Conservation (phyloP, 2,329 filamentous ascomycete genomes). For the Sordariomycetes sp. region DNA sequence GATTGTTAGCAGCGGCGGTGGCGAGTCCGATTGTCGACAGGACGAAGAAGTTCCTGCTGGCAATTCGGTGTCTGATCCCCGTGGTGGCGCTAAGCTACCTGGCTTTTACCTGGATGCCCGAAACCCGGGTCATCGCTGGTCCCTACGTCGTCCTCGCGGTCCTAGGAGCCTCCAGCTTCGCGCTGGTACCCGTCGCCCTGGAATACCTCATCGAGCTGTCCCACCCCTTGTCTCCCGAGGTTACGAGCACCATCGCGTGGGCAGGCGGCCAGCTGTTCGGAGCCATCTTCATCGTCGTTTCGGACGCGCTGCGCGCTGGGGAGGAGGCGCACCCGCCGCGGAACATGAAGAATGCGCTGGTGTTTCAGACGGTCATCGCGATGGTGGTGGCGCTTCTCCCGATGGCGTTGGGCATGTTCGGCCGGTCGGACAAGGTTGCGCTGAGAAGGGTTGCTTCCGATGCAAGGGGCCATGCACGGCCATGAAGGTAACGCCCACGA, state of each 20-base stretch:
- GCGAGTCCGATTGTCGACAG: conserved; percentile 76
- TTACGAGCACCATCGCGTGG: conserved; percentile 80
- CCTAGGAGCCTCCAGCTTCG: conserved; percentile 73
- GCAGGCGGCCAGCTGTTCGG: conserved; percentile 77
- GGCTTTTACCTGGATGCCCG: conserved; percentile 68
- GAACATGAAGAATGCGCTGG: conserved; percentile 66
- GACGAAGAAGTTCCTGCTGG: conserved; percentile 67
- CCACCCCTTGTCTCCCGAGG: conserved; percentile 77
- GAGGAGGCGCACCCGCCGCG: conserved; percentile 45
- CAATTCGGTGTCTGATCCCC: conserved; percentile 67
- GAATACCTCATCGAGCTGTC: conserved; percentile 84
- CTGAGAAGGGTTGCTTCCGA: conserved; percentile 42
- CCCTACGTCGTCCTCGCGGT: conserved; percentile 68
- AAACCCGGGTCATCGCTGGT: conserved; percentile 49
- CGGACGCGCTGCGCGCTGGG: conserved; percentile 60
- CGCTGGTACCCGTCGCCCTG: conserved; percentile 71
- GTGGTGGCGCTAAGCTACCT: conserved; percentile 67
- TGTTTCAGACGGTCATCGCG: conserved; percentile 71
- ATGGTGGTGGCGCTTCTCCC: conserved; percentile 57
- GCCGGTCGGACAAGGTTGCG: conserved; percentile 39
- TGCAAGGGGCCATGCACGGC: conserved; percentile 9
- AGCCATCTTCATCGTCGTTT: conserved; percentile 73
- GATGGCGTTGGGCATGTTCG: conserved; percentile 62
- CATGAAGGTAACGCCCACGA: neutral
- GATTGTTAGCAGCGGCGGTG: conserved; percentile 68